Conservation (phyloP, 306 rosid species). For the Corylus americana region DNA sequence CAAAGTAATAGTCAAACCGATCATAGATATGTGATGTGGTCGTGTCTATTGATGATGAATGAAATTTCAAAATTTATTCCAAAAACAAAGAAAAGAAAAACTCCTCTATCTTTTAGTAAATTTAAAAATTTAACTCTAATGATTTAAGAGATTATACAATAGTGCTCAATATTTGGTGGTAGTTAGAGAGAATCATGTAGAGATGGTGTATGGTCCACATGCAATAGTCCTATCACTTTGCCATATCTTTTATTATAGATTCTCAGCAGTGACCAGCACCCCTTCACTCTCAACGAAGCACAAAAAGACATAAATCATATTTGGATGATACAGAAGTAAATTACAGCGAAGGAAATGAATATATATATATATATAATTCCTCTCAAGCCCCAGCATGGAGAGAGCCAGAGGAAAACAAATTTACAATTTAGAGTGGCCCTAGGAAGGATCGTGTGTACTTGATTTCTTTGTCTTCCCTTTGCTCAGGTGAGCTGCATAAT, state of each 20-base stretch:
- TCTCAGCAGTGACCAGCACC: not conserved
- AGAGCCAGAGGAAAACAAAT: constrained; percentile 21
- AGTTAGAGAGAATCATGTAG: not conserved
- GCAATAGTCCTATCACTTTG: not conserved
- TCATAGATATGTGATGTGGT: too few relatives aligned
- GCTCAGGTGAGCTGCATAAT: constrained; percentile 13
- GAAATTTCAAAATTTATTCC: too few relatives aligned
- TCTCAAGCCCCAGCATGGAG: constrained; percentile 16
- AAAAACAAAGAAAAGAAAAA: too few relatives aligned
- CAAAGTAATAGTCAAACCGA: too few relatives aligned
- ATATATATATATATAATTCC: not conserved
- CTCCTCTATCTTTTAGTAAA: too few relatives aligned
- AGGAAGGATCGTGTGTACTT: constrained; percentile 25
- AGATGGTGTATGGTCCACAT: not conserved
- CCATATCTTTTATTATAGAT: constrained; percentile 1
- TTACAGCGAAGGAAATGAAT: not conserved
- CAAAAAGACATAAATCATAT: not conserved
- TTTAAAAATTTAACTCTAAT: too few relatives aligned
- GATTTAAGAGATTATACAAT: too few relatives aligned
- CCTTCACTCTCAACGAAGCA: not conserved
- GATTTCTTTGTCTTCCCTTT: constrained; percentile 11
- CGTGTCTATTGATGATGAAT: too few relatives aligned
- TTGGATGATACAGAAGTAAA: not conserved
- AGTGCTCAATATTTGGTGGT: not conserved
- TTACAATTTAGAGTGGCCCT: constrained; percentile 37